Evolutionary conservation across 2,329 filamentous ascomycete species (phyloP).

Genomic region (Paracoccidioides lutzii): DNA sequence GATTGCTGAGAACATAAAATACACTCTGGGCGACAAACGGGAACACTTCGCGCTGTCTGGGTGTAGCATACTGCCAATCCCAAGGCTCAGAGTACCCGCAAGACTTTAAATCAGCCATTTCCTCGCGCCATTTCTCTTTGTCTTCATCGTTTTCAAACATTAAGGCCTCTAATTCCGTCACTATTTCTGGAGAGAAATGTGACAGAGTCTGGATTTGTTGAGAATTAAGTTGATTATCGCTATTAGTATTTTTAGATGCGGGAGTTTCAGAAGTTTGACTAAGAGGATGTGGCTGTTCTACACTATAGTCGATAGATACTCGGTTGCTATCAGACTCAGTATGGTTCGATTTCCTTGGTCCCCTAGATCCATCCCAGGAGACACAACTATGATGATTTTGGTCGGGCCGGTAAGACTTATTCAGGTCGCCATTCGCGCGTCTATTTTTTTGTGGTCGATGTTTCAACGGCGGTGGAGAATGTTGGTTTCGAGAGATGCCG

Average conservation of each 20-base stretch:
- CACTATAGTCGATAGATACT: neutral
- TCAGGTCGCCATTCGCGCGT: slow-evolving; percentile 17
- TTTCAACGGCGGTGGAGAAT: slow-evolving; percentile 28
- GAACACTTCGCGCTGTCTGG: slow-evolving; percentile 25
- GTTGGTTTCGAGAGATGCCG: slow-evolving; percentile 18
- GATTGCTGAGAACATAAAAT: slow-evolving; percentile 31
- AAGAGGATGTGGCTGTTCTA: neutral
- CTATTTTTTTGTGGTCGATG: slow-evolving; percentile 30
- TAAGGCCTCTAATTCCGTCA: slow-evolving; percentile 25
- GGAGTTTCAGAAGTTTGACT: neutral
- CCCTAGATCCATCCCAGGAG: slow-evolving; percentile 28
- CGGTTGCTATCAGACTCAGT: slow-evolving; percentile 9
- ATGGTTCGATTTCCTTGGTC: slow-evolving; percentile 18
- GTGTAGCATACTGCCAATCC: slow-evolving; percentile 27
- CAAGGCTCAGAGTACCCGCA: slow-evolving; percentile 25
- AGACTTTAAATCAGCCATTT: slow-evolving; percentile 25
- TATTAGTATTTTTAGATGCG: neutral
- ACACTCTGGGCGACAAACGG: slow-evolving; percentile 34
- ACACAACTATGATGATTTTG: slow-evolving; percentile 23
- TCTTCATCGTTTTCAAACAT: slow-evolving; percentile 26
- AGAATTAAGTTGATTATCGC: neutral
- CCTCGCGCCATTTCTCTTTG: slow-evolving; percentile 25
- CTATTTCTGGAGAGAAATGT: slow-evolving; percentile 26
- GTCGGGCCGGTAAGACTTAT: slow-evolving; percentile 11
- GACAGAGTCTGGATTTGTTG: slow-evolving; percentile 7